A percentile compares a stretch with the other conserved stretches of the same genome.
Evolutionary conservation across 495 filamentous ascomycete species (phyloP).

Genomic region (Friedmanniomyces endolithicus): DNA sequence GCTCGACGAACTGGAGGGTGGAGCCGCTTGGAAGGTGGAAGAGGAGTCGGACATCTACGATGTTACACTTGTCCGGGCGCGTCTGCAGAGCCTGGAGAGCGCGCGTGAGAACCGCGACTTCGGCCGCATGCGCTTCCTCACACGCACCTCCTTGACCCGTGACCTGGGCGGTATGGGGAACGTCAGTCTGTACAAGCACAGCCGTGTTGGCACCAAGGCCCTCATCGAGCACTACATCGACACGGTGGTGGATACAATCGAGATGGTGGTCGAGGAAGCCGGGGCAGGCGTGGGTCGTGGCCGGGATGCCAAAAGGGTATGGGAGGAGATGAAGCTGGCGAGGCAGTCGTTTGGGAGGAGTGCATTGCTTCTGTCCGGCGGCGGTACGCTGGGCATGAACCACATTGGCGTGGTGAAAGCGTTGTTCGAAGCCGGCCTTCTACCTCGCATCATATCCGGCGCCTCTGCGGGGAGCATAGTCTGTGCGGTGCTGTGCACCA

Average conservation of each 20-base stretch:
- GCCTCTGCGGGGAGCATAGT: slow-evolving; percentile 93
- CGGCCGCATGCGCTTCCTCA: slow-evolving; percentile 60
- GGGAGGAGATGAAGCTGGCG: slow-evolving; percentile 62
- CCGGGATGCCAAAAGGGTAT: slow-evolving; percentile 51
- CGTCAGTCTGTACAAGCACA: slow-evolving; percentile 67
- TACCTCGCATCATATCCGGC: slow-evolving; percentile 87
- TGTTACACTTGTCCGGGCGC: slow-evolving; percentile 49
- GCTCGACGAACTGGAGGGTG: slow-evolving; percentile 67
- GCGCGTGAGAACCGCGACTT: slow-evolving; percentile 65
- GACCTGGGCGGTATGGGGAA: slow-evolving; percentile 80
- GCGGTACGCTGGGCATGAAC: slow-evolving; percentile 90
- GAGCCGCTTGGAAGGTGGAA: slow-evolving; percentile 69
- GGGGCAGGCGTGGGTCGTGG: slow-evolving; percentile 32
- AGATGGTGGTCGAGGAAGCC: slow-evolving; percentile 51
- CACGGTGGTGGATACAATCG: slow-evolving; percentile 59
- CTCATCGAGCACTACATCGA: slow-evolving; percentile 80
- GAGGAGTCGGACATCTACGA: slow-evolving; percentile 57
- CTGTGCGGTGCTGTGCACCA: slow-evolving; percentile 67
- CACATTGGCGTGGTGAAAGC: slow-evolving; percentile 90
- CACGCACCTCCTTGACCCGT: slow-evolving; percentile 69
- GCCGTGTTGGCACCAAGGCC: slow-evolving; percentile 73
- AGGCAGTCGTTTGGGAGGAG: slow-evolving; percentile 82
- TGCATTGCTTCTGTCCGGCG: slow-evolving; percentile 76
- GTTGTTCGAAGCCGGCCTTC: slow-evolving; percentile 58
- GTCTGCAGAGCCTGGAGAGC: slow-evolving; percentile 60